Evolutionary conservation across 2,329 filamentous ascomycete species (phyloP).

Genomic region (Pseudopithomyces maydicus): DNA sequence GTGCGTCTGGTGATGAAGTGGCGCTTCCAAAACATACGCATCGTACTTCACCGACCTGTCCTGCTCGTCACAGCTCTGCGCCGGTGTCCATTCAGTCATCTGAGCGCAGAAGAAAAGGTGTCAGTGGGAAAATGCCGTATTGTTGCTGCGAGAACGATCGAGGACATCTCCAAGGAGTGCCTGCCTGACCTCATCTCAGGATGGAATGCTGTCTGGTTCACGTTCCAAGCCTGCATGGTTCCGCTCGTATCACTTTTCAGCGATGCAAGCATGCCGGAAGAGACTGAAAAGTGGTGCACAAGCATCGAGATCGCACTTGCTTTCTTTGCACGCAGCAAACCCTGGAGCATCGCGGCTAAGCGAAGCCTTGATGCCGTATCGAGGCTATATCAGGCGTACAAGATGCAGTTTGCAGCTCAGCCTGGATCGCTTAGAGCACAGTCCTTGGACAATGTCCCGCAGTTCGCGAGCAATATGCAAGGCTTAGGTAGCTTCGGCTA

Average conservation of each 20-base stretch:
- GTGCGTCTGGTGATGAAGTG: constrained; percentile 79
- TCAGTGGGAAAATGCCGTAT: constrained; percentile 72
- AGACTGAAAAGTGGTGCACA: constrained; percentile 47
- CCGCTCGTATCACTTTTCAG: constrained; percentile 76
- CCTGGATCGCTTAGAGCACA: constrained; percentile 7
- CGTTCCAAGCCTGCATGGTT: constrained; percentile 81
- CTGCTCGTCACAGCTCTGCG: constrained; percentile 67
- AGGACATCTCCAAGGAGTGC: constrained; percentile 73
- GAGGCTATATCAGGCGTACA: constrained; percentile 49
- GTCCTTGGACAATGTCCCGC: constrained; percentile 17
- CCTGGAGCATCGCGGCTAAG: constrained; percentile 52
- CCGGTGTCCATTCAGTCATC: constrained; percentile 56
- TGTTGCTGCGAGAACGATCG: constrained; percentile 72
- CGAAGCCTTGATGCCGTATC: constrained; percentile 50
- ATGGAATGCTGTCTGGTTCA: constrained; percentile 82
- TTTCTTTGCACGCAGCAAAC: constrained; percentile 51
- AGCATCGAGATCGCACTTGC: constrained; percentile 49
- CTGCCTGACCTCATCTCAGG: constrained; percentile 75
- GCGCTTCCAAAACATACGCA: constrained; percentile 78
- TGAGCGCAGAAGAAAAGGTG: constrained; percentile 66
- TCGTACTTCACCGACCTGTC: constrained; percentile 75
- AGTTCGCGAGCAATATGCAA: constrained; percentile 15
- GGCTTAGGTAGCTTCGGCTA: constrained; percentile 28
- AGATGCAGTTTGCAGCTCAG: constrained; percentile 23
- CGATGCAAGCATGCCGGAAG: constrained; percentile 56